Percentiles rank a stretch among this genome's conserved stretches.
Conservation (phyloP, 108 stramenopile species). For the Skeletonema menzelii region DNA sequence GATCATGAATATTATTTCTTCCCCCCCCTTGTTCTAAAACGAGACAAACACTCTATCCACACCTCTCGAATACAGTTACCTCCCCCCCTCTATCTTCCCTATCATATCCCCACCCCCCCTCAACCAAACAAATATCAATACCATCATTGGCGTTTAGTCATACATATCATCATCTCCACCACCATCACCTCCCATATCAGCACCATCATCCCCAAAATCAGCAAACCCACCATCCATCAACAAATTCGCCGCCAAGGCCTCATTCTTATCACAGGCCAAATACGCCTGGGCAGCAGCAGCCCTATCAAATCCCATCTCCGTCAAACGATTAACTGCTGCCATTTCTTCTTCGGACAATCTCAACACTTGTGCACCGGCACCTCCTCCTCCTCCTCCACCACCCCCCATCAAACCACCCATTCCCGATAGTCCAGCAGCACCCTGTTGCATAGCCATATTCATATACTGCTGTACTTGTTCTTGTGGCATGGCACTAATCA, state of each 20-base stretch:
- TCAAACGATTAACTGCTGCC: conserved; percentile 93
- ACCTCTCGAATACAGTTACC: too few relatives aligned
- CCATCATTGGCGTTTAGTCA: conserved; percentile 43
- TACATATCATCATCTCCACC: conserved; percentile 83
- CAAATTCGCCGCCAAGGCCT: conserved; percentile 96
- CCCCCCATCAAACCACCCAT: conserved; percentile 56
- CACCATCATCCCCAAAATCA: conserved; percentile 51
- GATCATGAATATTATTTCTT: too few relatives aligned
- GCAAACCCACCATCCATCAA: conserved; percentile 86
- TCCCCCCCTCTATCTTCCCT: neutral
- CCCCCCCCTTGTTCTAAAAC: too few relatives aligned
- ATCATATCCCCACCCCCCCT: neutral
- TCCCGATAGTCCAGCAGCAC: conserved; percentile 51
- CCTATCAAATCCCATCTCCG: conserved; percentile 96
- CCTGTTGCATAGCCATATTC: conserved; percentile 81
- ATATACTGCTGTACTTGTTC: conserved; percentile 92
- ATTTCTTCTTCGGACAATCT: conserved; percentile 93
- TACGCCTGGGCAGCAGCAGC: conserved; percentile 95
- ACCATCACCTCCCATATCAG: conserved; percentile 31
- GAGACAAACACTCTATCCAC: too few relatives aligned
- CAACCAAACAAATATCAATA: neutral
- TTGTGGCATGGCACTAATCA: conserved; percentile 91
- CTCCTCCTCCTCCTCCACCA: conserved; percentile 52
- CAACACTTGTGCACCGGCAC: conserved; percentile 68
- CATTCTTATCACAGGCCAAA: conserved; percentile 99